phyloP scores from a whole-genome alignment of 2,329 filamentous ascomycete species.

The Penicillium sp. region DNA sequence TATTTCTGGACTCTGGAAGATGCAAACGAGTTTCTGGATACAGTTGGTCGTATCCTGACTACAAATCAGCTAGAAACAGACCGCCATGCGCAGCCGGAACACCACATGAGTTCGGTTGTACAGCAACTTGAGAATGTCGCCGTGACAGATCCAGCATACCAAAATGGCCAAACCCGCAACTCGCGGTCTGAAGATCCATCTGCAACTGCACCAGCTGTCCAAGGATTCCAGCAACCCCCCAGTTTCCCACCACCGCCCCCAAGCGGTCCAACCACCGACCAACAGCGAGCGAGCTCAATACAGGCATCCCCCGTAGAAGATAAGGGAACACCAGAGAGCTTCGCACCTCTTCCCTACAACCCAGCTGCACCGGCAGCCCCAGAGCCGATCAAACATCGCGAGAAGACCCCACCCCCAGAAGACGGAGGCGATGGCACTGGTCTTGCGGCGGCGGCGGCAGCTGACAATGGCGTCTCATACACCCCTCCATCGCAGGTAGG shows the following conservation, averaged over 20 bases:
- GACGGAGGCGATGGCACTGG: slow-evolving; percentile 57
- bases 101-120: slow-evolving; percentile 62
- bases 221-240: slow-evolving; percentile 23
- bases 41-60: slow-evolving; percentile 41
- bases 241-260: slow-evolving; percentile 34
- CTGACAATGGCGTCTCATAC: slow-evolving; percentile 42
- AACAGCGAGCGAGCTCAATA: slow-evolving; percentile 14
- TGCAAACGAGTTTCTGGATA: slow-evolving; percentile 58
- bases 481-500: slow-evolving; percentile 32
- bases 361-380: slow-evolving; percentile 68
- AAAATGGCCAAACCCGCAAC: slow-evolving; percentile 48
- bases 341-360: slow-evolving; percentile 65
- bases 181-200: slow-evolving; percentile 37
- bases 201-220: slow-evolving; percentile 21
- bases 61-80: slow-evolving; percentile 54
- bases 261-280: slow-evolving; percentile 20
- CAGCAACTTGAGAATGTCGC: slow-evolving; percentile 67
- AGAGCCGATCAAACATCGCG: slow-evolving; percentile 66
- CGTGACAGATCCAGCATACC: slow-evolving; percentile 57
- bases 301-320: slow-evolving; percentile 23
- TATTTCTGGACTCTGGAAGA: slow-evolving; percentile 69
- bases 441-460: slow-evolving; percentile 46
- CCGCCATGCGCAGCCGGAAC: slow-evolving; percentile 43
- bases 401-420: slow-evolving; percentile 67
- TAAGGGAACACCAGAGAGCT: slow-evolving; percentile 39